Conservation (phyloP, 176 grass and related monocot genomes). For the Bothriochloa decipiens region DNA sequence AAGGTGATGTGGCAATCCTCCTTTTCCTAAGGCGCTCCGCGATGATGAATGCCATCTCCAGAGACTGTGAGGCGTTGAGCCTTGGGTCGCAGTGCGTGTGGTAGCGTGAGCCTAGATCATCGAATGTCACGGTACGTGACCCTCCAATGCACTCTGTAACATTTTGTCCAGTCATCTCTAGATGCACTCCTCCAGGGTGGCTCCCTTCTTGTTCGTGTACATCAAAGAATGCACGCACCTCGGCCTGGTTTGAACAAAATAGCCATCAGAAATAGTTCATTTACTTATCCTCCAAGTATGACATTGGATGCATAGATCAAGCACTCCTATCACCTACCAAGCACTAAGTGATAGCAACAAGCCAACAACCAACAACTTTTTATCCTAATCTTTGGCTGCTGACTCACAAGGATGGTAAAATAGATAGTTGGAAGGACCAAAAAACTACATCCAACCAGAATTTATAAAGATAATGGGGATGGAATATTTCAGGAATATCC, state of each 20-base stretch:
- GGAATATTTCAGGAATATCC: conserved; percentile 14
- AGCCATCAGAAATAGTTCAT: conserved; percentile 9
- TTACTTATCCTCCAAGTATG: neutral
- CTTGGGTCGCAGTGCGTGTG: conserved; percentile 84
- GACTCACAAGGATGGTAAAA: neutral
- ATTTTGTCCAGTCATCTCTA: conserved; percentile 90
- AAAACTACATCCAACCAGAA: conserved; percentile 15
- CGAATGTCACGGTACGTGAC: conserved; percentile 64
- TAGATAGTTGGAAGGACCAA: neutral
- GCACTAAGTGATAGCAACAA: neutral
- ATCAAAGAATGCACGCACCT: conserved; percentile 86
- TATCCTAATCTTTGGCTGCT: conserved; percentile 20
- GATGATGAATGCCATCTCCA: conserved; percentile 82
- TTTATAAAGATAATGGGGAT: conserved; percentile 16
- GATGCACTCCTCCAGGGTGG: conserved; percentile 74
- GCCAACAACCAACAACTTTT: neutral
- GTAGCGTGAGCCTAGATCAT: conserved; percentile 72
- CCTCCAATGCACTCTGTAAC: conserved; percentile 85
- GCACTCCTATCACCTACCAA: neutral
- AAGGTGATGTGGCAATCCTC: conserved; percentile 59
- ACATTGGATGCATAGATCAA: neutral
- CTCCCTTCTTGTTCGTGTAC: conserved; percentile 85
- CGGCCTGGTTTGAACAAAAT: conserved; percentile 51
- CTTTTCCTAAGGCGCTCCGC: conserved; percentile 70
- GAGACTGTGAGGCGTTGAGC: conserved; percentile 85